Percentiles rank a stretch among this genome's conserved stretches.
phyloP scores from a whole-genome alignment of 257 asterid genomes.

The Salvia miltiorrhiza region DNA sequence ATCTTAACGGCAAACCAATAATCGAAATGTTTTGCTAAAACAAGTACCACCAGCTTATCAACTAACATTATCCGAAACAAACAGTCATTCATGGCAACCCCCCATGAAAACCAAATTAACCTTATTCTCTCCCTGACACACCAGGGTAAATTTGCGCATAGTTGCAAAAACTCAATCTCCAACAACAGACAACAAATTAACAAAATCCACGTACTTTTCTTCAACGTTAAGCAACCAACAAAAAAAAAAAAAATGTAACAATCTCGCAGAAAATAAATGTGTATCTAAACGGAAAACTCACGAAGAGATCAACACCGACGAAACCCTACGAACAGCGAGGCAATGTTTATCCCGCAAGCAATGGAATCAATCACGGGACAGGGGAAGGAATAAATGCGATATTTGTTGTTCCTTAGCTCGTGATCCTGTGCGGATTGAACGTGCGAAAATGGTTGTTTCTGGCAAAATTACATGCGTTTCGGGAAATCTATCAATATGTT shows the following conservation, averaged over 20 bases:
- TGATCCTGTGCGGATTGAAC: constrained; percentile 5
- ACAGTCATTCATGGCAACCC: neutral
- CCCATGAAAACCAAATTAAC: neutral
- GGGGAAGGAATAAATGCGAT: neutral
- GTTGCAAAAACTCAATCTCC: neutral
- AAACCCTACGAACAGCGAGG: constrained; percentile 21
- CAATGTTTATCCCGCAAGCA: constrained; percentile 2
- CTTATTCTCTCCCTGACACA: neutral
- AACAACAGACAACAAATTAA: neutral
- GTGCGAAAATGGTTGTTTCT: neutral
- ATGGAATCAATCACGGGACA: constrained; percentile 11
- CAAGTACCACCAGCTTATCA: constrained; percentile 12
- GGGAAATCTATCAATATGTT: neutral
- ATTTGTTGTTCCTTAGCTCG: constrained; percentile 9
- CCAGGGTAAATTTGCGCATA: neutral
- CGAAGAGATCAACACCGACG: constrained; percentile 18
- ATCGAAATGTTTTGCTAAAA: neutral
- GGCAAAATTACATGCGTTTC: constrained; percentile 7
- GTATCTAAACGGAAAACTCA: constrained; percentile 16
- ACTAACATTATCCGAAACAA: constrained; percentile 1
- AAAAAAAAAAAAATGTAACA: neutral
- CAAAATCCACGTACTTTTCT: constrained; percentile 10
- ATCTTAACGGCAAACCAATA: neutral
- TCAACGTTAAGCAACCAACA: constrained; percentile 22
- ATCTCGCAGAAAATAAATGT: neutral